A percentile compares a stretch with the other conserved stretches of the same genome.
These are phyloP conservation scores for Diaporthe aspalathi DNA, from an alignment of 2,329 filamentous ascomycete genomes.

Conservation along the genomic window DNA sequence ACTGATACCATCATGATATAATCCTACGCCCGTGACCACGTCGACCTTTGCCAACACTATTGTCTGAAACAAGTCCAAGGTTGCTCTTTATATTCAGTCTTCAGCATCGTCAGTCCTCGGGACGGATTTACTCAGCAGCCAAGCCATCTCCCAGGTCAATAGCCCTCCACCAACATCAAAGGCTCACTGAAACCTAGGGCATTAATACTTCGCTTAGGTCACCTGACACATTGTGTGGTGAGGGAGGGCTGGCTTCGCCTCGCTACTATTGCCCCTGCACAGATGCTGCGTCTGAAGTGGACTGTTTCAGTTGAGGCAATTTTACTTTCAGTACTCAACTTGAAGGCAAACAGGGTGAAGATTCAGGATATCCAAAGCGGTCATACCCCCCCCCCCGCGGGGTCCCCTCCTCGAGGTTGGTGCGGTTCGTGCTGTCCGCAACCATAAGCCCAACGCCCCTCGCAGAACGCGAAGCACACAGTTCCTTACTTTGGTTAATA, in stretches of 20 bases:
- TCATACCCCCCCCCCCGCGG: no score
- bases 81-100: not conserved
- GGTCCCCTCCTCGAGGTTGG: no score
- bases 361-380: no score
- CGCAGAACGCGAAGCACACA: not conserved
- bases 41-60: no score
- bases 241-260: no score
- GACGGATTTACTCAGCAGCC: not conserved
- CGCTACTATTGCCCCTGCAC: not conserved
- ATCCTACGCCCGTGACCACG: not conserved
- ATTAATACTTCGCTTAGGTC: not conserved
- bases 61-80: no score
- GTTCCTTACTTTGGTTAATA: not conserved
- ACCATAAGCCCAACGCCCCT: not conserved
- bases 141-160: not conserved
- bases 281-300: not conserved
- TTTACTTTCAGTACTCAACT: not conserved
- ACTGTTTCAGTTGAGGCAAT: not conserved
- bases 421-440: not conserved
- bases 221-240: not conserved
- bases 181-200: not conserved
- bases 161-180: not conserved
- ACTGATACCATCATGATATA: not conserved
- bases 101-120: no score
- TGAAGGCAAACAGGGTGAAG: not conserved